phyloP scores from a whole-genome alignment of 2,329 filamentous ascomycete species.

The Trichoderma semiorbis region DNA sequence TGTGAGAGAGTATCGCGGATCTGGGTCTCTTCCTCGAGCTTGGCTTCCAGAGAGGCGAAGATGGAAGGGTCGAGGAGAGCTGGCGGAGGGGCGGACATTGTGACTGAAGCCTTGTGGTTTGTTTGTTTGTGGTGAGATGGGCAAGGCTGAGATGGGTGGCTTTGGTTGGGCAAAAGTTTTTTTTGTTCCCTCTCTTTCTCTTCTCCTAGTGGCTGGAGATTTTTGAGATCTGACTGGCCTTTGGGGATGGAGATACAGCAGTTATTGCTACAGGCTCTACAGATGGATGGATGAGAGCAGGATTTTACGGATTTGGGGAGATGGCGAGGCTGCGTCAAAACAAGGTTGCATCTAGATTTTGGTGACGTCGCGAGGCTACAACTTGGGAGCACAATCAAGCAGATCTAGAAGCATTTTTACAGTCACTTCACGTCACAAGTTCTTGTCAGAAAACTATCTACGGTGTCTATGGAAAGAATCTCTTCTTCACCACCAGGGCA shows the following conservation, averaged over 20 bases:
- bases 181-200: neutral
- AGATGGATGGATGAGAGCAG: neutral
- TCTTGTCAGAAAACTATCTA: neutral
- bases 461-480: neutral
- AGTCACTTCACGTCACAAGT: neutral
- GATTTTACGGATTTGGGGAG: neutral
- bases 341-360: neutral
- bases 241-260: neutral
- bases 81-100: conserved; percentile 28
- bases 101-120: neutral
- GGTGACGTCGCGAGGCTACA: neutral
- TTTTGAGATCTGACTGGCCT: neutral
- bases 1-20: conserved; percentile 81
- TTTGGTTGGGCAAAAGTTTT: neutral
- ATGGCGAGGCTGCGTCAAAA: neutral
- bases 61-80: conserved; percentile 67
- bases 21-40: conserved; percentile 81
- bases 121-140: conserved; percentile 8
- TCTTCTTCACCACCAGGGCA: conserved; percentile 41
- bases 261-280: neutral
- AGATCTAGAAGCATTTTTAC: too few relatives aligned
- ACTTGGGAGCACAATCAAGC: neutral
- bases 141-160: neutral
- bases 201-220: neutral
- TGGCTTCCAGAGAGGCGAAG: conserved; percentile 81